phyloP scores from a whole-genome alignment of 2,329 filamentous ascomycete species.

The Aspergillus tanneri region DNA sequence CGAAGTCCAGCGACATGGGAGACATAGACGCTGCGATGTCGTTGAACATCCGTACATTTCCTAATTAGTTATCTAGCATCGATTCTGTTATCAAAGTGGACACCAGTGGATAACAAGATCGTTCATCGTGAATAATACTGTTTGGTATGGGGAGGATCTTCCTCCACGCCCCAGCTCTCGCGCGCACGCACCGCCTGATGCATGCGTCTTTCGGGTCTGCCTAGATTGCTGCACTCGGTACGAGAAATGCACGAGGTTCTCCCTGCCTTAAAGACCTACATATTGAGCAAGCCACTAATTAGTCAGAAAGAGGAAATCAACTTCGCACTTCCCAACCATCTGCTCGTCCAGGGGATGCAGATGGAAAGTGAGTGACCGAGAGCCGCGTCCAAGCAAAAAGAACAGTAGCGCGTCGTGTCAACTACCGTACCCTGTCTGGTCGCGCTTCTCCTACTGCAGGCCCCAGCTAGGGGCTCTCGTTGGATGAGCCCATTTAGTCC shows the following conservation, averaged over 20 bases:
- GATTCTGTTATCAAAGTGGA: too few relatives aligned
- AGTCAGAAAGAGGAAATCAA: background rate
- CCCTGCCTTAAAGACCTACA: background rate
- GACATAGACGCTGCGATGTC: too few relatives aligned
- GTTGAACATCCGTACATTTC: too few relatives aligned
- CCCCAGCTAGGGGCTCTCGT: constrained; percentile 1
- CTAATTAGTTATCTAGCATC: too few relatives aligned
- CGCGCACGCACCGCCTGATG: background rate
- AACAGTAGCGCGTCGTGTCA: constrained; percentile 21
- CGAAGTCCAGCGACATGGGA: too few relatives aligned
- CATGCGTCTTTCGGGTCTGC: background rate
- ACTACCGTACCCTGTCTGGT: constrained; percentile 16
- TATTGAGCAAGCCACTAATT: too few relatives aligned
- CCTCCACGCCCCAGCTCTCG: background rate
- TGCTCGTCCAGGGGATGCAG: background rate
- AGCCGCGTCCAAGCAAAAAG: too few relatives aligned
- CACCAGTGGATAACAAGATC: too few relatives aligned
- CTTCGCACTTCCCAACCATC: background rate
- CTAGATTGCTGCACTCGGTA: background rate
- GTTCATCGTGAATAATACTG: background rate
- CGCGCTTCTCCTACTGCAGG: constrained; percentile 9
- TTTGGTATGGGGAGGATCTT: background rate
- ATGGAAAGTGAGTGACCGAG: too few relatives aligned
- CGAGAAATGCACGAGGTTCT: background rate
- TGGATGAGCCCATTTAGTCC: constrained; percentile 1